A percentile compares a stretch with the other conserved stretches of the same genome.
Evolutionary conservation across 2,329 filamentous ascomycete species (phyloP).

Genomic region (Fusarium chaquense): DNA sequence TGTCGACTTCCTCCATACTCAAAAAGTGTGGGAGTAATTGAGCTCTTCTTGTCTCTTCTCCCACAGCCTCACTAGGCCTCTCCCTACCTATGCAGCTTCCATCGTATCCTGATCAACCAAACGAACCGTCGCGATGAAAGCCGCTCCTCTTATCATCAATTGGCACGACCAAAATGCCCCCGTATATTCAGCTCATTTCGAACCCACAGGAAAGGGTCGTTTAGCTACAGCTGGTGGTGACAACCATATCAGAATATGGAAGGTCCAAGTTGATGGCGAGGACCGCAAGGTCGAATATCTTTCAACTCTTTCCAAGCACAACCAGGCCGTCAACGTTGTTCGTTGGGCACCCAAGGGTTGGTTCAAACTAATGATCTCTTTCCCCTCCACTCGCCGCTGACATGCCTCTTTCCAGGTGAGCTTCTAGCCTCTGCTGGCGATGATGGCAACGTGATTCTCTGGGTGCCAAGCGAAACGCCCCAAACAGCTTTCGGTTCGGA

Average conservation of each 20-base stretch:
- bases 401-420: constrained; percentile 72
- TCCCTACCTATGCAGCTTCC: constrained; percentile 50
- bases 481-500: constrained; percentile 82
- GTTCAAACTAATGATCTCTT: constrained; percentile 32
- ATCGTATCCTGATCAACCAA: constrained; percentile 44
- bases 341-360: constrained; percentile 93
- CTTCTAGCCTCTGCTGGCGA: constrained; percentile 94
- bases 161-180: constrained; percentile 98
- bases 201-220: constrained; percentile 89
- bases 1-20: constrained; percentile 18
- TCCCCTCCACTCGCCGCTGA: constrained; percentile 21
- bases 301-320: constrained; percentile 91
- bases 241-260: constrained; percentile 97
- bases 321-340: constrained; percentile 97
- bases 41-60: constrained; percentile 35
- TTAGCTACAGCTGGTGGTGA: constrained; percentile 95
- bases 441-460: constrained; percentile 95
- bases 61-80: constrained; percentile 36
- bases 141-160: constrained; percentile 93
- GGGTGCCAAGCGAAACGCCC: constrained; percentile 87
- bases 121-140: constrained; percentile 79
- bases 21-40: constrained; percentile 35
- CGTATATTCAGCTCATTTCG: constrained; percentile 97
- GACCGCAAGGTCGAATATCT: constrained; percentile 92
- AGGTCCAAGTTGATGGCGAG: constrained; percentile 84